Evolutionary conservation across 108 stramenopile species (phyloP), one percentile per base, ranked within the genome.

Genomic region (Aurantiochytrium sp.): DNA sequence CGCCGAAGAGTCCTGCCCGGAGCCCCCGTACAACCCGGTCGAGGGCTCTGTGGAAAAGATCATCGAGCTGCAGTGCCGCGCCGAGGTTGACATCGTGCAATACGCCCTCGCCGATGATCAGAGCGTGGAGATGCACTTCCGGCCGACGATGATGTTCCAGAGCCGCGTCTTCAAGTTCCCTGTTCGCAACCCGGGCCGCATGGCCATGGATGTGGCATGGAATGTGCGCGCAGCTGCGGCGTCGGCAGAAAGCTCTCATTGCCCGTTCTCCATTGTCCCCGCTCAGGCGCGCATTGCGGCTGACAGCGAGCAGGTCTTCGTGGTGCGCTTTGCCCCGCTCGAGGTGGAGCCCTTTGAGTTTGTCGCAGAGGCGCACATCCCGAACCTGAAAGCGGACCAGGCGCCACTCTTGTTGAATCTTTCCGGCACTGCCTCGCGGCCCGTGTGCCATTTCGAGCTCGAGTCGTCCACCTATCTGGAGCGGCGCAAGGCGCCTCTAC

Each of bases 311-410:
- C 92, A 92, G 68, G 42, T 37, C 48, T 94, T 93, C 55, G 54
- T 54, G 17, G 55, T 94, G 10, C 69, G 87, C n/a, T 94, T 93
- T 53, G 68, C 91, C 2, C 93, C 93, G 19, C 55, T 88, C 12
- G 93, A 94, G 68, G 93, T 92, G 52, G 92, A 92, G 59, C 91
- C 91, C 68, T 93, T 87, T 54, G 37, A 65, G 31, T 94, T 91
- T 87, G 32, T 24, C 4, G 81, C 91, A 1, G 32, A 48, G 36
- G 88, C 86, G 4, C 19, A 50, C 22, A 91, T 91, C 86, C 73
- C 19, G 2, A 50, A 37, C 34, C 52, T 17, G 6, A 12, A 12
- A 45, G 88, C 27, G 54, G 88, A 37, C 1, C 69, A 24, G 39
- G 69, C 54, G 4, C 55, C 52, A 3, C 86, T 88, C 37, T 32